Evolutionary conservation across 331 rosid genomes (phyloP).

Genomic region (Malus hybrid): DNA sequence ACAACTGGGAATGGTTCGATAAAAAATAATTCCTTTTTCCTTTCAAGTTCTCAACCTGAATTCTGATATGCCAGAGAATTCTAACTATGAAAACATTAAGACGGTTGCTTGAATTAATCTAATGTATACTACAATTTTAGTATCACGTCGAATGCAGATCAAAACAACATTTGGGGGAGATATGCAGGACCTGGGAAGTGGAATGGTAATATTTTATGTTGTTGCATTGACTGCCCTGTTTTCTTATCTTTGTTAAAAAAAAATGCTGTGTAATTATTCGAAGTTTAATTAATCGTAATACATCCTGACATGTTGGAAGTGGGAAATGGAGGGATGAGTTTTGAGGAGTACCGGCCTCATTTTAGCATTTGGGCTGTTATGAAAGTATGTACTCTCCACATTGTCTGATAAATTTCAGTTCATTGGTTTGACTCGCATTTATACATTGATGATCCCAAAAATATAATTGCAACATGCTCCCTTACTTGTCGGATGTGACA

Average conservation of each 20-base stretch:
- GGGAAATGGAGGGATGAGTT: conserved; percentile 21
- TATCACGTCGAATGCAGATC: conserved; percentile 17
- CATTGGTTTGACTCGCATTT: not conserved
- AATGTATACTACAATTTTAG: not conserved
- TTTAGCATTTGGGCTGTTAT: conserved; percentile 23
- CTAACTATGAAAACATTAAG: not conserved
- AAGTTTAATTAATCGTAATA: not conserved
- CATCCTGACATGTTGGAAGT: conserved; percentile 26
- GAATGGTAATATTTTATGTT: conserved; percentile 11
- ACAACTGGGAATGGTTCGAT: conserved; percentile 13
- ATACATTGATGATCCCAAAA: not conserved
- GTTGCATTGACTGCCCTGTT: not conserved
- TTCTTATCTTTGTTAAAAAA: not conserved
- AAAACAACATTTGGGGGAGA: conserved; percentile 15
- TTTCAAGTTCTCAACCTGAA: not conserved
- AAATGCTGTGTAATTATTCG: not conserved
- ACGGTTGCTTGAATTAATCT: not conserved
- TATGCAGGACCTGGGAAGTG: conserved; percentile 22
- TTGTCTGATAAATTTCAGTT: not conserved
- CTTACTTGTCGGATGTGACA: conserved; percentile 18
- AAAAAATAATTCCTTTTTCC: not conserved
- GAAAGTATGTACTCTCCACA: conserved; percentile 4
- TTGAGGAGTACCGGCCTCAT: conserved; percentile 11
- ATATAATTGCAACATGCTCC: not conserved
- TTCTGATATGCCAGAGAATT: not conserved